These are phyloP conservation scores for Polysphondylium violaceum DNA, from an alignment of 78 protist species.

Conservation along the genomic window DNA sequence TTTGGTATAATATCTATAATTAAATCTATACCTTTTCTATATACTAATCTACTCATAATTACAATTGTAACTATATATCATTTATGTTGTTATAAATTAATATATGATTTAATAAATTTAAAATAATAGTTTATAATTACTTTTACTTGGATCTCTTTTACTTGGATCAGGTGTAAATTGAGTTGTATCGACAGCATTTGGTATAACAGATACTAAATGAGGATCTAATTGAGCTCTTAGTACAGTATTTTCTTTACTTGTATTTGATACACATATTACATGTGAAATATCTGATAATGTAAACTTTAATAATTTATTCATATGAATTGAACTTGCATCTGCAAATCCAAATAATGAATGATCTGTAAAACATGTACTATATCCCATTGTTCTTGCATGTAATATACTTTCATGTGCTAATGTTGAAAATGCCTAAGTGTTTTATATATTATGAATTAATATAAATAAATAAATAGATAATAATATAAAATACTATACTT, in stretches of 20 bases:
- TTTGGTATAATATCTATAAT: conserved; percentile 84
- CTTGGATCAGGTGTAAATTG: conserved; percentile 91
- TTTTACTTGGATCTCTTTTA: conserved; percentile 73
- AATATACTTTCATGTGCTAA: conserved; percentile 94
- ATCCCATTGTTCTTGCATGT: conserved; percentile 94
- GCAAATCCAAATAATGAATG: conserved; percentile 98
- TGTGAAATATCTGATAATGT: conserved; percentile 89
- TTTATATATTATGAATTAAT: not conserved
- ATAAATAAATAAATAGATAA: not conserved
- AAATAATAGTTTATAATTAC: not conserved
- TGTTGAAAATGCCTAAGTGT: conserved; percentile 90
- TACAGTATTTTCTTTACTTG: conserved; percentile 96
- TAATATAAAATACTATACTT: conserved; percentile 49
- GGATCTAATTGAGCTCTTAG: conserved; percentile 93
- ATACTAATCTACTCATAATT: conserved; percentile 94
- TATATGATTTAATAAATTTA: conserved; percentile 1
- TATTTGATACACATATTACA: conserved; percentile 96
- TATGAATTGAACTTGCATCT: conserved; percentile 87
- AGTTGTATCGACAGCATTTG: conserved; percentile 96
- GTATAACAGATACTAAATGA: conserved; percentile 94
- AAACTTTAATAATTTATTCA: conserved; percentile 93
- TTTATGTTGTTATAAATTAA: not conserved
- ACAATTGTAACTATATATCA: conserved; percentile 89
- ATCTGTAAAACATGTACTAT: conserved; percentile 93
- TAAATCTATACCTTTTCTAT: conserved; percentile 95